Evolutionary conservation across 1,284 basidiomycete genomes (phyloP), one percentile per base, ranked within the genome.

Genomic region (Gomphus bonarii): DNA sequence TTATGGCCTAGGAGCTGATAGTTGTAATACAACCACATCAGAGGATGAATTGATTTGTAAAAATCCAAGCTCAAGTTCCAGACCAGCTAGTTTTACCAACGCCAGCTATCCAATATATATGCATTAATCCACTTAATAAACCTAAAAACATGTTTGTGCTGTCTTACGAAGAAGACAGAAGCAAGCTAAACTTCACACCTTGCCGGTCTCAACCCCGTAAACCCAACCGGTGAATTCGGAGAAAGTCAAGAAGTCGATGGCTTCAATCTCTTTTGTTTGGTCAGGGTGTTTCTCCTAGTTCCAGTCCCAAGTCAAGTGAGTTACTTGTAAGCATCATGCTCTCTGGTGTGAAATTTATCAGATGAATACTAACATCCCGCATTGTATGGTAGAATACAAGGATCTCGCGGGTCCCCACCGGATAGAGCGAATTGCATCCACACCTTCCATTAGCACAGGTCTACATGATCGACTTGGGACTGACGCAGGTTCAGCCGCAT

Each of bases 401-500:
- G 54, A 85, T 77, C 67, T 84, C 81, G 40, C 75, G 75, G 10
- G 84, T 85, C n/a, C 81, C 81, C 20, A 85, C 74, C 4, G 85
- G 74, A 48, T 81, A 65, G 78, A 81, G 16, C 83, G 76, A n/a
- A 86, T 62, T 2, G 81, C 79, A 43, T 85, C 83, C 83, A 60
- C 42, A 40, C n/a, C 56, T 76, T 14, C 36, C 3, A 14, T 58
- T 14, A 53, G 33, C 25, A 44, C 7, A 43, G 6, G 20, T 57
- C n/a, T 56, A 20, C 10, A 11, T 16, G 6, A 33, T 44, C 31
- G 11, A 6, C 12, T n/a, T 35, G 18, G 36, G 25, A 73, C 79
- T 43, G 66, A 83, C 81, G 78, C 81, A 59, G 71, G 67, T 46
- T 81, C 82, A 42, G 82, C 83, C 25, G 82, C 82, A 64, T 85